Conservation (phyloP, 345 rosid genomes). For the Ceriops tagal region DNA sequence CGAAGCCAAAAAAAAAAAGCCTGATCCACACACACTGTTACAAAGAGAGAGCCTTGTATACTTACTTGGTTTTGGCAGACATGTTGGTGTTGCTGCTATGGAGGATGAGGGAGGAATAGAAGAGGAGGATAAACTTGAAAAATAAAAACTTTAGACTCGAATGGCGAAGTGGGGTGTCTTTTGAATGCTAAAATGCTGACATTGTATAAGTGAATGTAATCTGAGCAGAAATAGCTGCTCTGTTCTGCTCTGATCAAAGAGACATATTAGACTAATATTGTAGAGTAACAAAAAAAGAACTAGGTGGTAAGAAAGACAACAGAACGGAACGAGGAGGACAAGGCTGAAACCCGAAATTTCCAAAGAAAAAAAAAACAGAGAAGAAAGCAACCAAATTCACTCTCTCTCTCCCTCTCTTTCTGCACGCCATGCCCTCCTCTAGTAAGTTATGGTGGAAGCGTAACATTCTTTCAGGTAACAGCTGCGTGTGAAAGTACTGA, state of each 20-base stretch:
- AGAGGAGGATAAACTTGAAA: conserved; percentile 1
- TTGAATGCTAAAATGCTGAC: conserved; percentile 34
- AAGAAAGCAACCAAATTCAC: conserved; percentile 17
- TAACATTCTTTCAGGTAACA: no score
- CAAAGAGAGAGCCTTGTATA: neutral
- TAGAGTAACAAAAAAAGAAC: neutral
- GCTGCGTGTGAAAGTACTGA: no score
- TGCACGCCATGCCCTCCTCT: no score
- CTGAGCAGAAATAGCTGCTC: neutral
- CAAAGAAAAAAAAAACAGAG: neutral
- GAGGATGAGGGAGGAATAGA: conserved; percentile 9
- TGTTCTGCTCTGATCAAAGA: conserved; percentile 9
- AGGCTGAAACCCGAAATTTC: neutral
- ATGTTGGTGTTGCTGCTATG: conserved; percentile 17
- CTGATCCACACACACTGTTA: neutral
- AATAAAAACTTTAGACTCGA: no score
- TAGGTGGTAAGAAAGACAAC: no score
- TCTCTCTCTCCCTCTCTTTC: conserved; percentile 26
- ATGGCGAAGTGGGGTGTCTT: neutral
- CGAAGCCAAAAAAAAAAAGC: neutral
- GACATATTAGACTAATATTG: neutral
- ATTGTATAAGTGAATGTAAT: conserved; percentile 21
- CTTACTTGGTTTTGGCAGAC: conserved; percentile 69
- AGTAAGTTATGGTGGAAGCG: no score
- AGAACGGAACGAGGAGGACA: neutral